These are phyloP conservation scores for Aspergillus melleus DNA, from an alignment of 2,329 filamentous ascomycete species.

Conservation along the genomic window DNA sequence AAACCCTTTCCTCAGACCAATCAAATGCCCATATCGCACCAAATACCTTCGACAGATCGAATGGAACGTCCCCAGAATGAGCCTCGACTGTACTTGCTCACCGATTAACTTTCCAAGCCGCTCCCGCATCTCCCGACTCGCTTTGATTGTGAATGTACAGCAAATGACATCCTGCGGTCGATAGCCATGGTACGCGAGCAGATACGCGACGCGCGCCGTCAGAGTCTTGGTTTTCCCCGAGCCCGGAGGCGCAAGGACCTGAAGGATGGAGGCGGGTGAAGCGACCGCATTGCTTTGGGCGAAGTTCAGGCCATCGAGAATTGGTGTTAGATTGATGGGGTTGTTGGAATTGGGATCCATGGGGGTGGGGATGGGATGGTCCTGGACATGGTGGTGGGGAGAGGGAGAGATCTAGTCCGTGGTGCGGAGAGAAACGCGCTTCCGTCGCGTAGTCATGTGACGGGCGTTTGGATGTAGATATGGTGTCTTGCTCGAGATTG, in stretches of 20 bases:
- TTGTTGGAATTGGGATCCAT: slow-evolving; percentile 47
- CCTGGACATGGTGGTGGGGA: background rate
- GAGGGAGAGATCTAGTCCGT: background rate
- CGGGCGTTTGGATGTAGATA: background rate
- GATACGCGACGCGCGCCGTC: slow-evolving; percentile 86
- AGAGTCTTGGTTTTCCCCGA: slow-evolving; percentile 94
- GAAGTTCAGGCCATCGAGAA: slow-evolving; percentile 63
- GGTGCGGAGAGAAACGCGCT: background rate
- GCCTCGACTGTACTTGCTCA: slow-evolving; percentile 68
- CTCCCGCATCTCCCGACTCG: slow-evolving; percentile 88
- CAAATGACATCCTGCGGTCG: slow-evolving; percentile 87
- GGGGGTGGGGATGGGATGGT: slow-evolving; percentile 9
- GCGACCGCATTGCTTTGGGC: slow-evolving; percentile 66
- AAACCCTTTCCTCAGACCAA: slow-evolving; percentile 80
- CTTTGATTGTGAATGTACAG: slow-evolving; percentile 96
- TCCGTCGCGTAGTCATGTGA: slow-evolving; percentile 12
- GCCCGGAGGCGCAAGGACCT: slow-evolving; percentile 64
- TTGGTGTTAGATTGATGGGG: slow-evolving; percentile 12
- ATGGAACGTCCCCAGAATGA: slow-evolving; percentile 92
- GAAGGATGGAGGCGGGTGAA: slow-evolving; percentile 59
- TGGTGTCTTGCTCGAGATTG: too few relatives aligned
- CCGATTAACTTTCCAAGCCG: slow-evolving; percentile 81
- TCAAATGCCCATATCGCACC: slow-evolving; percentile 76
- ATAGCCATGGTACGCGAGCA: slow-evolving; percentile 70
- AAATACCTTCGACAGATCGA: slow-evolving; percentile 87